phyloP scores from a whole-genome alignment of 805 yeast species.

The Candida bentonensis region DNA sequence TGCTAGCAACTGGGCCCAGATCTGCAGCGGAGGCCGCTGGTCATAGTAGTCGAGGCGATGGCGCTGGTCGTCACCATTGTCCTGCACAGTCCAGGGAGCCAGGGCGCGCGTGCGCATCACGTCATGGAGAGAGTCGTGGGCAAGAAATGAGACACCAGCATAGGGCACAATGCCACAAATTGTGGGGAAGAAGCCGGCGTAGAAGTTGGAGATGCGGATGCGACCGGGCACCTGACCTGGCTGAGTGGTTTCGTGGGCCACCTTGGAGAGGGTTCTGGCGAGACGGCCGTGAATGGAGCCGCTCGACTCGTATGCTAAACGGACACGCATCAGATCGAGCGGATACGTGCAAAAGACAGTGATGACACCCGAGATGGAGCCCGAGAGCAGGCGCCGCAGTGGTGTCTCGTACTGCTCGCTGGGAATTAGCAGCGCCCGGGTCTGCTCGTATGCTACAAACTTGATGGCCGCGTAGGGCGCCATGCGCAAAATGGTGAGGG shows the following conservation, averaged over 20 bases:
- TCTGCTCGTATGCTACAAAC: constrained; percentile 91
- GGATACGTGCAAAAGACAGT: constrained; percentile 89
- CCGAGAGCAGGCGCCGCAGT: constrained; percentile 66
- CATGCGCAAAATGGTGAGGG: constrained; percentile 78
- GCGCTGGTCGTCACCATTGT: constrained; percentile 5
- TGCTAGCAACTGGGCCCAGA: constrained; percentile 87
- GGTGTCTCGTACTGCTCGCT: constrained; percentile 63
- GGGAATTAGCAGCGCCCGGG: constrained; percentile 68
- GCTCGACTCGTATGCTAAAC: constrained; percentile 70
- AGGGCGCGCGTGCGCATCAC: constrained; percentile 50
- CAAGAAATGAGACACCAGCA: constrained; percentile 93
- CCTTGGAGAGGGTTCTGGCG: constrained; percentile 15
- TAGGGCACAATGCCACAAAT: constrained; percentile 93
- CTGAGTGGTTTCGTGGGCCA: constrained; percentile 16
- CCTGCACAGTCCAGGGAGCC: constrained; percentile 29
- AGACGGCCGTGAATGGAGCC: constrained; percentile 16
- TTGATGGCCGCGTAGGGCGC: constrained; percentile 97
- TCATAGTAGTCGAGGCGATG: constrained; percentile 14
- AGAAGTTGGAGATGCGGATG: constrained; percentile 48
- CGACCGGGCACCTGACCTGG: constrained; percentile 13
- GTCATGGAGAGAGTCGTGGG: constrained; percentile 87
- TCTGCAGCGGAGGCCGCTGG: constrained; percentile 46
- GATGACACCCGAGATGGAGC: constrained; percentile 78
- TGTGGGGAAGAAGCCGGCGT: constrained; percentile 90
- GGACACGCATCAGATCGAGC: constrained; percentile 74